Conservation (phyloP, 805 yeast species). For the Diddensiella transvaalensis region DNA sequence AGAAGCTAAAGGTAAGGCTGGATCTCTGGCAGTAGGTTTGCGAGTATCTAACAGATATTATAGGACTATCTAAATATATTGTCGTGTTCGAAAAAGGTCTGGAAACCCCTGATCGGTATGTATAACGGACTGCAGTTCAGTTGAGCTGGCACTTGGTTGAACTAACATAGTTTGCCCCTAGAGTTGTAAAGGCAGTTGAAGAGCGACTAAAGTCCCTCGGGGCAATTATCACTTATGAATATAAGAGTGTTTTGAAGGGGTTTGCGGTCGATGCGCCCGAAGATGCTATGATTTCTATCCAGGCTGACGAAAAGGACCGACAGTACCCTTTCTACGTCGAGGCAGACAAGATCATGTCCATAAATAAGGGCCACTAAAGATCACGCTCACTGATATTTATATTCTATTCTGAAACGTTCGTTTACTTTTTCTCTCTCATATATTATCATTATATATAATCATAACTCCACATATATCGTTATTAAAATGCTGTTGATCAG, state of each 20-base stretch:
- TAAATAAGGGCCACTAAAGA: not conserved
- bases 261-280: slow-evolving; percentile 43
- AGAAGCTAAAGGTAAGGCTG: not conserved
- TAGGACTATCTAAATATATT: slow-evolving; percentile 23
- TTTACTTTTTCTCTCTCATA: no score
- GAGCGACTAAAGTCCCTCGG: slow-evolving; percentile 38
- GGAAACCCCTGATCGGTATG: slow-evolving; percentile 29
- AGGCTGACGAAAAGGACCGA: slow-evolving; percentile 21
- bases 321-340: slow-evolving; percentile 45
- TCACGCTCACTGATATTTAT: no score
- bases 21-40: no score
- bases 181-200: slow-evolving; percentile 34
- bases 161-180: no score
- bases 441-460: not conserved
- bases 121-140: no score
- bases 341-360: slow-evolving; percentile 34
- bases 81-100: slow-evolving; percentile 31
- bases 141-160: no score
- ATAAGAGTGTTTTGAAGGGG: slow-evolving; percentile 45
- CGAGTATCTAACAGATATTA: no score
- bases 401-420: no score
- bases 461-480: not conserved
- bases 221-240: slow-evolving; percentile 47
- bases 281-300: slow-evolving; percentile 24
- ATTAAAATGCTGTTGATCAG: not conserved